Percentiles rank a stretch among this genome's conserved stretches.
Evolutionary conservation across 768 basidiomycete genomes (phyloP).

Genomic region (Hydnum rufescens): DNA sequence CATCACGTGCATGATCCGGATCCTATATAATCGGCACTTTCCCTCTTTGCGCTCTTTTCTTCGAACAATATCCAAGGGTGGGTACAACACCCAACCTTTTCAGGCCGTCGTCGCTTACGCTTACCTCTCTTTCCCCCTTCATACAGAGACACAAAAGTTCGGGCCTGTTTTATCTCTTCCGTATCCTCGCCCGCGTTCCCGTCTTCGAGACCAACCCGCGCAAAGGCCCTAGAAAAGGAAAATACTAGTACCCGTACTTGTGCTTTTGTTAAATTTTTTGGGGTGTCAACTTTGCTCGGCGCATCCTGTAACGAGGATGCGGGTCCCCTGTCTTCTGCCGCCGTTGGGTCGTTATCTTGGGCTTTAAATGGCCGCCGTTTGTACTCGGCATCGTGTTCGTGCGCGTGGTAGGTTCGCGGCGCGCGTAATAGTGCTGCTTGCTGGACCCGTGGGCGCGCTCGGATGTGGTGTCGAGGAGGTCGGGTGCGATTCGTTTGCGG

Average conservation of each 20-base stretch:
- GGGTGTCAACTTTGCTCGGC: not conserved
- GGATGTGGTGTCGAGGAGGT: no score
- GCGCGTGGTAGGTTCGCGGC: not conserved
- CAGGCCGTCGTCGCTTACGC: no score
- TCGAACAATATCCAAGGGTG: conserved; percentile 34
- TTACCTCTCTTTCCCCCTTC: not conserved
- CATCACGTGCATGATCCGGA: no score
- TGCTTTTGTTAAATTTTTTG: no score
- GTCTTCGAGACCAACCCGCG: conserved; percentile 13
- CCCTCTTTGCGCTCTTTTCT: conserved; percentile 11
- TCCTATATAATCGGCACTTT: not conserved
- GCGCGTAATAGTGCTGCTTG: not conserved
- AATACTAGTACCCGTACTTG: no score
- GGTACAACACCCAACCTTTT: conserved; percentile 2
- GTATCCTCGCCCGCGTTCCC: conserved; percentile 74
- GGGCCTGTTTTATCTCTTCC: conserved; percentile 60
- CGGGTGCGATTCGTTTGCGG: no score
- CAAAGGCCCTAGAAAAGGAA: no score
- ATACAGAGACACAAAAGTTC: conserved; percentile 79
- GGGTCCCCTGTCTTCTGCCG: not conserved
- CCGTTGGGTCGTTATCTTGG: not conserved
- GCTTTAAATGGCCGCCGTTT: not conserved
- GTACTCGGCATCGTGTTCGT: not conserved
- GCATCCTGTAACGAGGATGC: not conserved
- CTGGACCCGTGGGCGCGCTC: no score